Conservation (phyloP, 2,329 filamentous ascomycete species). For the Pyrenophora teres region DNA sequence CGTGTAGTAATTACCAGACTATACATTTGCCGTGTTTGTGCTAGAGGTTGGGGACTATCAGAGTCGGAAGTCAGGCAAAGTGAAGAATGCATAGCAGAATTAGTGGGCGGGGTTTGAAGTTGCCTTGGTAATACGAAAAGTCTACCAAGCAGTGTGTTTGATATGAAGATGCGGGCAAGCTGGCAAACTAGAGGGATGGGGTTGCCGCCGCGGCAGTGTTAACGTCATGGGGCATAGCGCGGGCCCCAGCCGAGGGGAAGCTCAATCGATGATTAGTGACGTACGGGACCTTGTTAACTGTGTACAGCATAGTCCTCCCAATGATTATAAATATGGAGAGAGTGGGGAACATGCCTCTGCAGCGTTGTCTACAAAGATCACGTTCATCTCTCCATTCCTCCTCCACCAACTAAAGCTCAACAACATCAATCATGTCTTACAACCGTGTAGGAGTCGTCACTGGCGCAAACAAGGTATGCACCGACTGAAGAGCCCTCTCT, state of each 20-base stretch:
- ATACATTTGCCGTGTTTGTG: conserved; percentile 60
- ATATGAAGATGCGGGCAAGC: not conserved
- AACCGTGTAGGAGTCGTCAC: conserved; percentile 58
- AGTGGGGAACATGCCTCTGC: not conserved
- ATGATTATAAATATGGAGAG: conserved; percentile 6
- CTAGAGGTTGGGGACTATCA: conserved; percentile 3
- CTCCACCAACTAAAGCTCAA: not conserved
- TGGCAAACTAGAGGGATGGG: not conserved
- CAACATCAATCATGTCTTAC: conserved; percentile 31
- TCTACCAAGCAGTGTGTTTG: not conserved
- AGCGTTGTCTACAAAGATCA: not conserved
- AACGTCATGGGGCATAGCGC: conserved; percentile 3
- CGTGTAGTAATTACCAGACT: conserved; percentile 61
- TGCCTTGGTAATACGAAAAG: too few relatives aligned
- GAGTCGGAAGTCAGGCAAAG: not conserved
- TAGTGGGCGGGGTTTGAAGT: not conserved
- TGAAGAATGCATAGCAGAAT: not conserved
- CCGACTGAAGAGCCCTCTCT: not conserved
- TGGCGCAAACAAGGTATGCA: conserved; percentile 57
- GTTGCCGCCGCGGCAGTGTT: conserved; percentile 6
- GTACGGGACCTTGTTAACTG: conserved; percentile 9
- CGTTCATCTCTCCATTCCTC: not conserved
- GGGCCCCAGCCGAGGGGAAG: not conserved
- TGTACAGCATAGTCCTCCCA: not conserved
- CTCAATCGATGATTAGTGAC: conserved; percentile 14